A percentile compares a stretch with the other conserved stretches of the same genome.
Conservation (phyloP, 208 protist species). For the Balamuthia mandrillaris region DNA sequence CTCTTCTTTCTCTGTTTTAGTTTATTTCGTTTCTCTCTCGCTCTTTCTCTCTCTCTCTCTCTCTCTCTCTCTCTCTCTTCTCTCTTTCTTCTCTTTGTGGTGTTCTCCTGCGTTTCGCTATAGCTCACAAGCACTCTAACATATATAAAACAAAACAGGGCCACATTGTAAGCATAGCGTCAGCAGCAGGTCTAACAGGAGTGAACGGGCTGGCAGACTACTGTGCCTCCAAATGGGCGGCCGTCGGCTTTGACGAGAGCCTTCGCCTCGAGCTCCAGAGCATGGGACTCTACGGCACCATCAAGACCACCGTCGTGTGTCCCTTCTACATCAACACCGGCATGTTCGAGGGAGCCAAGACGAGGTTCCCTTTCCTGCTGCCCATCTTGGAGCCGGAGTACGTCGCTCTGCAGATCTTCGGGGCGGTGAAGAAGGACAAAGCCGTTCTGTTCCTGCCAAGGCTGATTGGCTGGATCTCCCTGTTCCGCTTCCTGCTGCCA, state of each 20-base stretch:
- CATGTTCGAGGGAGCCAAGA: conserved; percentile 29
- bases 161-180: too few species aligned
- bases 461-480: too few species aligned
- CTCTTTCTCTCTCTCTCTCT: neutral
- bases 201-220: conserved; percentile 16
- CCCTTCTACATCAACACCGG: conserved; percentile 42
- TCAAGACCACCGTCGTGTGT: too few species aligned
- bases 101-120: too few species aligned
- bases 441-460: too few species aligned
- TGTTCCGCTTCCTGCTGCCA: too few species aligned
- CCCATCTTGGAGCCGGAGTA: conserved; percentile 16
- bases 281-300: too few species aligned
- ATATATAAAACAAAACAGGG: too few species aligned
- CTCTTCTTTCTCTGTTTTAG: too few species aligned
- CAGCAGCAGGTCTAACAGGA: neutral
- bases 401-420: neutral
- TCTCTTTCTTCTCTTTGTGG: neutral
- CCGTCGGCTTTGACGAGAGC: conserved; percentile 17
- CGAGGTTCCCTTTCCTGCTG: neutral
- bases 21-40: neutral
- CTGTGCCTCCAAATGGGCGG: conserved; percentile 14
- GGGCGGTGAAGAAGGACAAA: too few species aligned
- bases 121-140: too few species aligned
- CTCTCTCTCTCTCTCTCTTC: neutral
- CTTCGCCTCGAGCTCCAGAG: conserved; percentile 21